Evolutionary conservation across 192 early-diverging fungal species (phyloP).

Genomic region (Haplosporangium gracile): DNA sequence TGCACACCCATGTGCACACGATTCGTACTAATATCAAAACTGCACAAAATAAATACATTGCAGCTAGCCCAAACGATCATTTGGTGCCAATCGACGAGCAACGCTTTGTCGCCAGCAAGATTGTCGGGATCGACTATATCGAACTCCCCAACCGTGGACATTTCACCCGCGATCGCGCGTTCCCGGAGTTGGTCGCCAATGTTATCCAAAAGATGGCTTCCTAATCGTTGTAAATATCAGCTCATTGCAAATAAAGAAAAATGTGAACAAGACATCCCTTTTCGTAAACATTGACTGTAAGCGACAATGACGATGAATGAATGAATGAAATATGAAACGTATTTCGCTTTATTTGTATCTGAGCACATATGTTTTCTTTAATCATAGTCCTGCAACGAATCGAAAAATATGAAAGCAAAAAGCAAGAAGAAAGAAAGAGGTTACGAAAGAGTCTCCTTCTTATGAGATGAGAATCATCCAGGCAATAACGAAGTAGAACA

Average conservation of each 20-base stretch:
- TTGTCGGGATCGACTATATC: constrained; percentile 43
- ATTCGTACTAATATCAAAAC: background rate
- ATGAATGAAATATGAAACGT: background rate
- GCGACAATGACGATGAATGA: too few species aligned
- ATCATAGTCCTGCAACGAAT: too few species aligned
- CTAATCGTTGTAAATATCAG: background rate
- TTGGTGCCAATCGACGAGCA: constrained; percentile 60
- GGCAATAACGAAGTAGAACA: constrained; percentile 95
- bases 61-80: constrained; percentile 47
- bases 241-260: too few species aligned
- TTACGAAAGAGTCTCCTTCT: background rate
- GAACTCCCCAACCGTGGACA: constrained; percentile 58
- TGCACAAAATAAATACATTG: background rate
- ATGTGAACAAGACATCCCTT: too few species aligned
- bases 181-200: constrained; percentile 56
- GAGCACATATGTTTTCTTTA: too few species aligned
- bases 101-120: constrained; percentile 52
- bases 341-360: background rate
- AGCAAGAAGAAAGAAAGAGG: background rate
- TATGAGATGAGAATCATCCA: constrained; percentile 93
- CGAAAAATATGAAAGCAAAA: background rate
- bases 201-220: constrained; percentile 40
- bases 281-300: too few species aligned
- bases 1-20: background rate
- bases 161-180: constrained; percentile 41